Percentiles rank a stretch among this genome's conserved stretches.
Conservation (phyloP, 257 asterid species). For the Osmanthus fragrans region DNA sequence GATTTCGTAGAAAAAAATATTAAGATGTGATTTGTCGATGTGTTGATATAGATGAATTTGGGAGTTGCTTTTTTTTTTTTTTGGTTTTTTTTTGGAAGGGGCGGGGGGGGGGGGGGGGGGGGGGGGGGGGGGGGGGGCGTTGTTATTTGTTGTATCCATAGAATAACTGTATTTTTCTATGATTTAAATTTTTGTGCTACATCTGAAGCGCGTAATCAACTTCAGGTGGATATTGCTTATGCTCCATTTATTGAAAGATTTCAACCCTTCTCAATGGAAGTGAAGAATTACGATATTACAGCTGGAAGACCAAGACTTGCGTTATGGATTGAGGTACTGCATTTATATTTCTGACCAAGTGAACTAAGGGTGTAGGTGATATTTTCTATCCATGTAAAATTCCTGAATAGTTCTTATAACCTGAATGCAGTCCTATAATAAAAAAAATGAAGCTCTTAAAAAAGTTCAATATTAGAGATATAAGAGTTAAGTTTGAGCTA, state of each 20-base stretch:
- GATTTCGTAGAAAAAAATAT: not conserved
- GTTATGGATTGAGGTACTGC: slow-evolving; percentile 67
- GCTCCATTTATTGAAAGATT: slow-evolving; percentile 72
- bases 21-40: no score
- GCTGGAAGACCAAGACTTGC: slow-evolving; percentile 67
- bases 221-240: slow-evolving; percentile 82
- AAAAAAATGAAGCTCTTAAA: no score
- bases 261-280: slow-evolving; percentile 52
- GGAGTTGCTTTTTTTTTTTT: no score
- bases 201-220: not conserved
- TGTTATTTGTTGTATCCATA: not conserved
- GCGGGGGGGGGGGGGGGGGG: not conserved
- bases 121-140: not conserved
- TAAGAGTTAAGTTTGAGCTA: no score
- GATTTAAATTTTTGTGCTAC: not conserved
- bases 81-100: no score
- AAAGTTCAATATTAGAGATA: no score
- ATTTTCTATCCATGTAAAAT: no score
- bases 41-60: no score
- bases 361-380: no score
- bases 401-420: no score
- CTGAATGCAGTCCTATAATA: no score
- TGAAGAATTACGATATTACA: slow-evolving; percentile 58
- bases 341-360: not conserved
- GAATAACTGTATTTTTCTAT: not conserved